Evolutionary conservation across 805 yeast genomes (phyloP), one percentile per base, ranked within the genome.

Genomic region (Saccharomycopsis guyanensis): DNA sequence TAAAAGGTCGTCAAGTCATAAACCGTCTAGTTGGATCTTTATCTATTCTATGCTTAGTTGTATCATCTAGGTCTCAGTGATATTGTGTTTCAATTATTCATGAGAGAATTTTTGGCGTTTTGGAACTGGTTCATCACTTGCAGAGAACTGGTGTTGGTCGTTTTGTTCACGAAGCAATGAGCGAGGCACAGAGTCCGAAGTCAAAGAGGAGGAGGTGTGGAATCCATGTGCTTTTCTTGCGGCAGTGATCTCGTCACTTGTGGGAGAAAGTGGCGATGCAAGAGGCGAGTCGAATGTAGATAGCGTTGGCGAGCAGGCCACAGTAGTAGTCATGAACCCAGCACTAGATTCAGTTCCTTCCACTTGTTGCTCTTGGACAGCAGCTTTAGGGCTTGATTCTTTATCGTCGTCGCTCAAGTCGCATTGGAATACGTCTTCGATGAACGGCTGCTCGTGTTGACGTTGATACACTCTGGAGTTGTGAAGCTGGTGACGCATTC

Each of bases 371-470:
- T n/a, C n/a, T n/a, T n/a, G n/a, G n/a, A n/a, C n/a, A n/a, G n/a
- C n/a, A n/a, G n/a, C n/a, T n/a, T n/a, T n/a, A n/a, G n/a, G n/a
- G n/a, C n/a, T n/a, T n/a, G n/a, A n/a, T 3, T 39, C 42, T n/a
- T 32, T 39, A 16, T 39, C 42, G 1, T 19, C 3, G 19, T 39
- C 29, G 34, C 29, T 35, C 19, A 27, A 33, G 13, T 39, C 42
- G 20, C 20, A 19, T 29, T 39, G 42, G 23, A 39, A 39, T 23
- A 39, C 29, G 23, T 39, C 42, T 6, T 39, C 42, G 13, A 39
- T 32, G 18, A 24, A 12, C 12, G 29, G 25, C 13, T 39, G 42
- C 16, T 25, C 20, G 4, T 29, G 18, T 24, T 39, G 24, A 12
- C 29, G 42, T 18, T 39, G 19, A 4, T 24, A 27, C 10, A 19